Evolutionary conservation across 768 basidiomycete species (phyloP).

Genomic region (Cystobasidium ongulense): DNA sequence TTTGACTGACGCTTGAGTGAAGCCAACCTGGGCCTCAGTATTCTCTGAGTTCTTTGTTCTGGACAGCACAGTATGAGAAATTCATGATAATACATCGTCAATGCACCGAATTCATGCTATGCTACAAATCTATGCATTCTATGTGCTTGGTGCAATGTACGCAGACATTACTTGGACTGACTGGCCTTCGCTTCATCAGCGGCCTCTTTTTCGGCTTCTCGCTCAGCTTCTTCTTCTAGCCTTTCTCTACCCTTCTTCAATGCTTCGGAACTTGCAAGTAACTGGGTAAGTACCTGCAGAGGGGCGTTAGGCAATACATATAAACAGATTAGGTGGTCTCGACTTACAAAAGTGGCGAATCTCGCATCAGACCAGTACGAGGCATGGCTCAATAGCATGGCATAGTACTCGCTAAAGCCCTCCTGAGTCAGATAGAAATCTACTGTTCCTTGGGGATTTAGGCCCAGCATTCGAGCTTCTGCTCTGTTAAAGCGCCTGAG

Average conservation of each 20-base stretch:
- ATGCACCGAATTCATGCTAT: neutral
- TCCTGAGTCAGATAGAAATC: constrained; percentile 28
- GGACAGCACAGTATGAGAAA: neutral
- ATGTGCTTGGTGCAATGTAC: neutral
- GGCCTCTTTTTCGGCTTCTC: neutral
- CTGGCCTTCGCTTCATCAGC: neutral
- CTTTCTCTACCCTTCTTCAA: constrained; percentile 23
- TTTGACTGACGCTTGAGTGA: neutral
- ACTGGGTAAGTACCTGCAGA: constrained; percentile 23
- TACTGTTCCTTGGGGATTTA: constrained; percentile 27
- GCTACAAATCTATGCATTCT: neutral
- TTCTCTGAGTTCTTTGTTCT: no score
- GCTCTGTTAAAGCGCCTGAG: constrained; percentile 36
- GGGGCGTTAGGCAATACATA: no score
- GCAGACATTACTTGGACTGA: neutral
- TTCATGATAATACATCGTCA: neutral
- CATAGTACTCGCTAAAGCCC: constrained; percentile 34
- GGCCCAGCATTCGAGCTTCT: constrained; percentile 35
- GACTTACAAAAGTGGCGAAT: constrained; percentile 30
- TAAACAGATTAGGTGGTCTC: neutral
- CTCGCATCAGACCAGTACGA: constrained; percentile 31
- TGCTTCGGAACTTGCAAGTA: constrained; percentile 23
- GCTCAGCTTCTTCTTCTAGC: constrained; percentile 27
- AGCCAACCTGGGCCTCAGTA: neutral
- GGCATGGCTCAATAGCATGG: constrained; percentile 19